phyloP scores from a whole-genome alignment of 2,329 filamentous ascomycete species.

The Bipolaris victoriae region DNA sequence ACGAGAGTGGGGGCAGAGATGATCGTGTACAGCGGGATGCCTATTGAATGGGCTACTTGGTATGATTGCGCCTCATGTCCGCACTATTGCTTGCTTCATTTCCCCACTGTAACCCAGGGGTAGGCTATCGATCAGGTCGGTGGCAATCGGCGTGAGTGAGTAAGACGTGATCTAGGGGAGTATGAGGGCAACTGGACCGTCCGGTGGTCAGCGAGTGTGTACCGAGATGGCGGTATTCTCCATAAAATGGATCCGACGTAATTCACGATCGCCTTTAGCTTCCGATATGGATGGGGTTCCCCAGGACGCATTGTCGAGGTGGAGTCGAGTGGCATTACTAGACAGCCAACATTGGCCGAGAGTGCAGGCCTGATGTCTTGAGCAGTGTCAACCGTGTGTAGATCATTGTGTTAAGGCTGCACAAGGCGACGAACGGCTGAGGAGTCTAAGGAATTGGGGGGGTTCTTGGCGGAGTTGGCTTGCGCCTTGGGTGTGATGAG shows the following conservation, averaged over 20 bases:
- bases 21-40: background rate
- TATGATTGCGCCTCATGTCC: background rate
- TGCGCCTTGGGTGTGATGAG: background rate
- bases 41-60: too few species aligned
- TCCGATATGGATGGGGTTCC: conserved; percentile 3
- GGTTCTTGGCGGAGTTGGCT: background rate
- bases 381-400: background rate
- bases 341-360: background rate
- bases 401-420: background rate
- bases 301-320: conserved; percentile 4
- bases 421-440: background rate
- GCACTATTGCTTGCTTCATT: background rate
- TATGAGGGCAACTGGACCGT: background rate
- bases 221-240: background rate
- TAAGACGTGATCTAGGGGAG: background rate
- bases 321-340: background rate
- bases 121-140: background rate
- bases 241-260: background rate
- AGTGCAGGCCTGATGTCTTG: background rate
- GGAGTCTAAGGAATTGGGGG: background rate
- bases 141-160: background rate
- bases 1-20: background rate
- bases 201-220: background rate
- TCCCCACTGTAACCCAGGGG: background rate
- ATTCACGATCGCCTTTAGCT: conserved; percentile 3